Base-by-base conservation (phyloP, 495 filamentous ascomycete species). In the Xylaria longipes region DNA sequence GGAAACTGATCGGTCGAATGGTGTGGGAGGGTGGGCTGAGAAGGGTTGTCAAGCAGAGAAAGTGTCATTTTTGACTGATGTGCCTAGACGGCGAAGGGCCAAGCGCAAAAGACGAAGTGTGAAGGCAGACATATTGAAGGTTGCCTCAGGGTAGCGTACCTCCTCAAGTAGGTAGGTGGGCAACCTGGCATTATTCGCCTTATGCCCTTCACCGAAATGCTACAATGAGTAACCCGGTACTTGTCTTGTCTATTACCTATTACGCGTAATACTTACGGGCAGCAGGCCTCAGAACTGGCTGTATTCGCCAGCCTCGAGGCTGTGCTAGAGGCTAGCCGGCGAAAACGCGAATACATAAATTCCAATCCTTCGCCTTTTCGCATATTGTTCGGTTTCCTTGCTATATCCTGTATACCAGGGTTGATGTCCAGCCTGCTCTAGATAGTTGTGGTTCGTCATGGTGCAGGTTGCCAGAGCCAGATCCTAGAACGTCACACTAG, bases 161-260 rank as follows among this genome's bases (percentile, higher is more conserved):
- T n/a, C 15, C 12, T 50, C 14, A 33, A 9, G 54, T 56, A 46
- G 58, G 68, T 56, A 70, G 58, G 64, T 67, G 31, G 58, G 68
- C 58, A 61, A 7, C 43, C 33, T 43, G 58, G 17, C 12, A 17
- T 45, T n/a, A 63, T 56, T 41, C 31, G 69, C 39, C 69, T 20
- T 33, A 29, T 17, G n/a, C 43, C 57, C 61, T 66, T 71, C 69
- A 71, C 69, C 69, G 69, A 71, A 50, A 65, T 71, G 48, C 69
- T 54, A 57, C 17, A 71, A 71, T n/a, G 60, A 71, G 69, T 71
- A 71, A 65, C 35, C 62, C 69, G 62, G 31, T 20, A 35, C 39
- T 20, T 58, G 31, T 39, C 12, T 14, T 43, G 14, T 33, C 39
- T 65, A 37, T 48, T 12, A 29, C 4, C 25, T 31, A 31, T 68